Evolutionary conservation across 2,329 filamentous ascomycete genomes (phyloP).

Genomic region (Coleophoma cylindrospora): DNA sequence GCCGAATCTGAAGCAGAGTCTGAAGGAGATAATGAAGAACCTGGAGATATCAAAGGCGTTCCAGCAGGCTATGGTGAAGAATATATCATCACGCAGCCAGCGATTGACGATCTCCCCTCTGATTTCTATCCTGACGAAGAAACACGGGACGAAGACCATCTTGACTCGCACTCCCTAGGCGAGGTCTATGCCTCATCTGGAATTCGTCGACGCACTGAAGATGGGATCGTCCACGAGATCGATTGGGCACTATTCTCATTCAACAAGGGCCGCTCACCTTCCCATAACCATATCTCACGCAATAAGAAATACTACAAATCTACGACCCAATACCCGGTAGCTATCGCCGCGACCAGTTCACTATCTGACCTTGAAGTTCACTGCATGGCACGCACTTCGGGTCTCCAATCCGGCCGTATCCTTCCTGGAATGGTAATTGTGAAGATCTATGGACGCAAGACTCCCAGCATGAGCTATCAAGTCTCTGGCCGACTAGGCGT

Average conservation of each 20-base stretch:
- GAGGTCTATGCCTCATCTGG: conserved; percentile 87
- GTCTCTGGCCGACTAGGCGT: conserved; percentile 55
- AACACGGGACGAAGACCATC: conserved; percentile 70
- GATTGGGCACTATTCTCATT: conserved; percentile 94
- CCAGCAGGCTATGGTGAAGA: conserved; percentile 69
- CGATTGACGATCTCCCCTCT: conserved; percentile 80
- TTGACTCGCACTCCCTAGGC: conserved; percentile 76
- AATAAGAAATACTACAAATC: conserved; percentile 32
- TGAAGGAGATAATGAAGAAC: conserved; percentile 39
- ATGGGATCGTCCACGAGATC: conserved; percentile 79
- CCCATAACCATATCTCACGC: conserved; percentile 61
- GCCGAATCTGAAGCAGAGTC: conserved; percentile 8
- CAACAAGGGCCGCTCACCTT: conserved; percentile 62
- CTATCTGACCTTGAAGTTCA: conserved; percentile 77
- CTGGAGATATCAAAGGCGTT: conserved; percentile 75
- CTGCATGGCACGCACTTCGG: conserved; percentile 83
- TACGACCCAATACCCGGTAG: conserved; percentile 42
- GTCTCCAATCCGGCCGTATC: conserved; percentile 74
- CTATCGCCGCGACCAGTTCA: conserved; percentile 51
- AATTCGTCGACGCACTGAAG: conserved; percentile 67
- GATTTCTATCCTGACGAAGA: conserved; percentile 75
- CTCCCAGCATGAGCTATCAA: conserved; percentile 69
- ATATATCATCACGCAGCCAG: conserved; percentile 84
- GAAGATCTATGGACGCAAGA: conserved; percentile 79
- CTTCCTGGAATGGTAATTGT: conserved; percentile 75